Evolutionary conservation across 163 green algal genomes (phyloP).

Genomic region (Scenedesmus sp.): DNA sequence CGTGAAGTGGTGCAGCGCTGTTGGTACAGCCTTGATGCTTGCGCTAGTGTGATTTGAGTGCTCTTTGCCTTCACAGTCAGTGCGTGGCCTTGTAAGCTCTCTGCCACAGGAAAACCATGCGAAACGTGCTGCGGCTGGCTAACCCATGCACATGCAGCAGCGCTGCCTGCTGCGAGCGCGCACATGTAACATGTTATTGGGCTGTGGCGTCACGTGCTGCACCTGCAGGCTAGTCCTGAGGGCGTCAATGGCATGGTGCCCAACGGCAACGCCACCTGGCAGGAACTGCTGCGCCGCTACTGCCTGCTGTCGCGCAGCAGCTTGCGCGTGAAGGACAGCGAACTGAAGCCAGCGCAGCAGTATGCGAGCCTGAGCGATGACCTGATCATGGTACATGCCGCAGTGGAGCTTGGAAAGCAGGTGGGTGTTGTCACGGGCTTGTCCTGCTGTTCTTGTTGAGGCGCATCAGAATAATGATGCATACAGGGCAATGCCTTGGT

Average conservation of each 20-base stretch:
- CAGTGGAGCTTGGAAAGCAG: constrained; percentile 47
- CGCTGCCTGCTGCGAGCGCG: too few relatives aligned
- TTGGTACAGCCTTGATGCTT: too few relatives aligned
- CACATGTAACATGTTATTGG: background rate
- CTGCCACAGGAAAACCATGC: too few relatives aligned
- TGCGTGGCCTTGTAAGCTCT: too few relatives aligned
- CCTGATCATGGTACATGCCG: constrained; percentile 65
- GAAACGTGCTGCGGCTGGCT: too few relatives aligned
- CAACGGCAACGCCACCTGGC: constrained; percentile 53
- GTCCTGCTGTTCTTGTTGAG: too few relatives aligned
- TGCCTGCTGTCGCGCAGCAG: constrained; percentile 69
- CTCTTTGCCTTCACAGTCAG: too few relatives aligned
- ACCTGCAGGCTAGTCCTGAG: background rate
- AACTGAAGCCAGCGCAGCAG: constrained; percentile 33
- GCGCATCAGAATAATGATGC: too few relatives aligned
- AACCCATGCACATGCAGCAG: too few relatives aligned
- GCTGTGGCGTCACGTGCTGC: background rate
- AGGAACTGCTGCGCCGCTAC: constrained; percentile 78
- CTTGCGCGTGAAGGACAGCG: constrained; percentile 44
- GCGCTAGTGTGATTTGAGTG: too few relatives aligned
- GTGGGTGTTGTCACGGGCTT: background rate
- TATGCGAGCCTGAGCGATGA: constrained; percentile 57
- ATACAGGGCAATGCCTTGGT: too few relatives aligned
- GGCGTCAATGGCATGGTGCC: background rate
- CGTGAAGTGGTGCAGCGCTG: too few relatives aligned